phyloP scores from a whole-genome alignment of 768 basidiomycete species.

The Psilocybe sp. region DNA sequence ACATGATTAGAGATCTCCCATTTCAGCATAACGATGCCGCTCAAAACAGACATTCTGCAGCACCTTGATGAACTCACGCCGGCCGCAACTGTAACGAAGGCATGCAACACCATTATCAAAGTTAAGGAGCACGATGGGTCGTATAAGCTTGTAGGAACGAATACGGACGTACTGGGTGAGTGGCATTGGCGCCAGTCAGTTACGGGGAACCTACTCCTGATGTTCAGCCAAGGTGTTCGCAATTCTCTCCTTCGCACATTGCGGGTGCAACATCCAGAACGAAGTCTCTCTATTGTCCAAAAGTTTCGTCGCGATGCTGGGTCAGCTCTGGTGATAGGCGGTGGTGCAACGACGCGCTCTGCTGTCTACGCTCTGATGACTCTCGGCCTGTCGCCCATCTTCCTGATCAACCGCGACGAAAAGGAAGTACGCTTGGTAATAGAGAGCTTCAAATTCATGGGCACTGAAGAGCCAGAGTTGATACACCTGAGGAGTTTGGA shows the following conservation, averaged over 20 bases:
- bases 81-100: not conserved
- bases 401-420: slow-evolving; percentile 27
- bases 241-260: not conserved
- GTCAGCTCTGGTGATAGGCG: slow-evolving; percentile 34
- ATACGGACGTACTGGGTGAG: slow-evolving; percentile 1
- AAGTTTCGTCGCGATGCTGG: not conserved
- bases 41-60: slow-evolving; percentile 1
- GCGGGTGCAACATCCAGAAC: not conserved
- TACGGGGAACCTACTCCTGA: not conserved
- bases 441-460: slow-evolving; percentile 20
- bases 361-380: slow-evolving; percentile 36
- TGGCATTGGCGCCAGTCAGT: not conserved
- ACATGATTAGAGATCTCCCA: too few relatives aligned
- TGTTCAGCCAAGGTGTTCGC: not conserved
- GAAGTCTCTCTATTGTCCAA: too few relatives aligned
- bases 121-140: not conserved
- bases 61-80: not conserved
- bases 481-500: slow-evolving; percentile 28
- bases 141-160: slow-evolving; percentile 2
- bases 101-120: slow-evolving; percentile 5
- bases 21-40: slow-evolving; percentile 1
- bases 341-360: slow-evolving; percentile 36
- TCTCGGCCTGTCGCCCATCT: slow-evolving; percentile 58
- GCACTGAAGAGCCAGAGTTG: slow-evolving; percentile 9
- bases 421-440: slow-evolving; percentile 26